These are phyloP conservation scores for Phytophthora multivora DNA, from an alignment of 352 stramenopile genomes.

Conservation along the genomic window DNA sequence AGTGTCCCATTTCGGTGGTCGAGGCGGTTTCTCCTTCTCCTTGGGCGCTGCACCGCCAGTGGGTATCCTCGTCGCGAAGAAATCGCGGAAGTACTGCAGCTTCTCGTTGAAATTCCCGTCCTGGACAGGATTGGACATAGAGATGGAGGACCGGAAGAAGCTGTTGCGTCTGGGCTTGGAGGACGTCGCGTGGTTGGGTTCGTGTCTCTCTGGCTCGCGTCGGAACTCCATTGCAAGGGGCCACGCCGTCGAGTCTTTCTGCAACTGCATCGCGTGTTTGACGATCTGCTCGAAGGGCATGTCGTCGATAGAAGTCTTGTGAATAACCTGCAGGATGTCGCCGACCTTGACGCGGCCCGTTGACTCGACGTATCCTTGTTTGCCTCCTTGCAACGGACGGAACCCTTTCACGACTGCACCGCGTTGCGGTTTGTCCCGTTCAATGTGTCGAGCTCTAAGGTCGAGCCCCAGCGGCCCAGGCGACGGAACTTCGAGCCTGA, in stretches of 20 bases:
- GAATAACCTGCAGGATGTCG: conserved; percentile 82
- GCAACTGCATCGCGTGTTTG: conserved; percentile 72
- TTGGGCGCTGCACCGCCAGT: conserved; percentile 71
- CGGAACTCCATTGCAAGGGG: conserved; percentile 81
- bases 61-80: conserved; percentile 82
- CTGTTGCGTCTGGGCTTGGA: conserved; percentile 62
- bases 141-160: conserved; percentile 74
- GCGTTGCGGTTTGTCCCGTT: conserved; percentile 74
- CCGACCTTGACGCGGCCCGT: conserved; percentile 76
- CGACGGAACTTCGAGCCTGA: conserved; percentile 75
- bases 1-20: conserved; percentile 61
- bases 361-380: conserved; percentile 71
- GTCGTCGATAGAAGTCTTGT: conserved; percentile 78
- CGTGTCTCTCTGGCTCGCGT: conserved; percentile 51
- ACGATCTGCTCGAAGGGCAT: conserved; percentile 88
- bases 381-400: conserved; percentile 53
- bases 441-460: conserved; percentile 70
- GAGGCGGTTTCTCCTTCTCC: conserved; percentile 67
- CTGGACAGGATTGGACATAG: conserved; percentile 66
- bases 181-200: conserved; percentile 26
- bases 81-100: conserved; percentile 84
- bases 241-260: conserved; percentile 71
- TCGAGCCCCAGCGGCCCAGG: conserved; percentile 74
- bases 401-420: conserved; percentile 84
- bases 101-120: conserved; percentile 88